Conservation (phyloP, 805 yeast species). For the Spathaspora passalidarum region DNA sequence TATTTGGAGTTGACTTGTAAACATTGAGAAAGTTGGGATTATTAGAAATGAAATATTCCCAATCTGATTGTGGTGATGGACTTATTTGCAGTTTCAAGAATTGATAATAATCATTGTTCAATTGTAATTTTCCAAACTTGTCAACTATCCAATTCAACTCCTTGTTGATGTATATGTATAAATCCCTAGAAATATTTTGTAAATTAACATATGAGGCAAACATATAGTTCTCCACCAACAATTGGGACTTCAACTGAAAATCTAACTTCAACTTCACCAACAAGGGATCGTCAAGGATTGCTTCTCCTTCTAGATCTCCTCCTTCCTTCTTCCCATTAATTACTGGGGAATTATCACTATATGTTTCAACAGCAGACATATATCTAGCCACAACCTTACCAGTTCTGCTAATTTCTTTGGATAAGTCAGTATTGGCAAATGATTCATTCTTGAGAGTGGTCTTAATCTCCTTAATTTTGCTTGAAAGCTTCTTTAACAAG, state of each 20-base stretch:
- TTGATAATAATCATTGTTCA: constrained; percentile 19
- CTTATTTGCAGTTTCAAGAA: constrained; percentile 24
- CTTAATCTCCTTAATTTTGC: constrained; percentile 41
- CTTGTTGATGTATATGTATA: constrained; percentile 34
- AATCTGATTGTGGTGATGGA: constrained; percentile 26
- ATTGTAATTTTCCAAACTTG: constrained; percentile 28
- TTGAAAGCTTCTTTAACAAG: constrained; percentile 30
- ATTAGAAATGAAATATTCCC: constrained; percentile 36
- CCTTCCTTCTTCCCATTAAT: constrained; percentile 14
- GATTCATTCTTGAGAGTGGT: constrained; percentile 38
- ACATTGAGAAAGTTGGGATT: constrained; percentile 59
- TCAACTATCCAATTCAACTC: constrained; percentile 33
- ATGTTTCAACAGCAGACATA: constrained; percentile 30
- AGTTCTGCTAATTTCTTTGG: constrained; percentile 54
- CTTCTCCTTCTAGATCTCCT: constrained; percentile 18
- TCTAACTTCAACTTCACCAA: constrained; percentile 37
- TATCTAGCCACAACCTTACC: constrained; percentile 46
- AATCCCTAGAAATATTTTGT: constrained; percentile 39
- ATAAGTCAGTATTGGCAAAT: constrained; percentile 33
- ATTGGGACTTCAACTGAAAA: constrained; percentile 38
- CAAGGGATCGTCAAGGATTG: constrained; percentile 38
- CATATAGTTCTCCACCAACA: constrained; percentile 39
- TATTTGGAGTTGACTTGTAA: constrained; percentile 30
- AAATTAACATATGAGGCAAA: constrained; percentile 41
- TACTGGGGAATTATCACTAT: constrained; percentile 38